phyloP scores from a whole-genome alignment of 768 basidiomycete species.

The Pholiota microspora region DNA sequence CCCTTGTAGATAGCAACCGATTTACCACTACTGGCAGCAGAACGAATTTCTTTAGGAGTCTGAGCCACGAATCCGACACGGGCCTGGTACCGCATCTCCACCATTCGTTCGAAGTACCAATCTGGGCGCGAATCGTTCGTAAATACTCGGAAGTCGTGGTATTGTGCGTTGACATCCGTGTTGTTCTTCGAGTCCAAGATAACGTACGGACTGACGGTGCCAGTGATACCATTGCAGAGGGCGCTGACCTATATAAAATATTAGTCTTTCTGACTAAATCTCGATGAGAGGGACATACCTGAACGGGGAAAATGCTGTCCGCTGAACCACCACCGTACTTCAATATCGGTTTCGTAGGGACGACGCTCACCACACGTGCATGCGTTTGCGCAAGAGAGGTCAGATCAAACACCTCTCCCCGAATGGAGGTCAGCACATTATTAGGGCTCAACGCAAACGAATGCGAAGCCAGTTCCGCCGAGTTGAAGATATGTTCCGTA shows the following conservation, averaged over 20 bases:
- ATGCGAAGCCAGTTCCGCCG: constrained; percentile 72
- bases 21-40: constrained; percentile 59
- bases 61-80: constrained; percentile 89
- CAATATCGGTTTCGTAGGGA: constrained; percentile 71
- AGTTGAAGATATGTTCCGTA: constrained; percentile 87
- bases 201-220: constrained; percentile 83
- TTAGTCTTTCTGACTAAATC: not conserved
- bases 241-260: constrained; percentile 68
- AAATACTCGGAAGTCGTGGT: constrained; percentile 94
- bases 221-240: constrained; percentile 83
- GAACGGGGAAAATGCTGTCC: constrained; percentile 88
- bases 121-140: constrained; percentile 92
- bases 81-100: constrained; percentile 83
- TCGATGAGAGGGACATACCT: constrained; percentile 45
- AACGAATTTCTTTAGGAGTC: constrained; percentile 71
- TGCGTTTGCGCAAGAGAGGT: constrained; percentile 67
- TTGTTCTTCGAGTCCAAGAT: constrained; percentile 74
- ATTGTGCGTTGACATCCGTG: constrained; percentile 71
- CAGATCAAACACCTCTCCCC: constrained; percentile 95
- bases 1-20: constrained; percentile 86
- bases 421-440: constrained; percentile 77
- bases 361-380: constrained; percentile 63
- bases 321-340: constrained; percentile 81
- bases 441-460: constrained; percentile 61
- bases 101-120: constrained; percentile 98